These are phyloP conservation scores for Chernovozyma aurita DNA, from an alignment of 1,139 yeast species.

Conservation along the genomic window DNA sequence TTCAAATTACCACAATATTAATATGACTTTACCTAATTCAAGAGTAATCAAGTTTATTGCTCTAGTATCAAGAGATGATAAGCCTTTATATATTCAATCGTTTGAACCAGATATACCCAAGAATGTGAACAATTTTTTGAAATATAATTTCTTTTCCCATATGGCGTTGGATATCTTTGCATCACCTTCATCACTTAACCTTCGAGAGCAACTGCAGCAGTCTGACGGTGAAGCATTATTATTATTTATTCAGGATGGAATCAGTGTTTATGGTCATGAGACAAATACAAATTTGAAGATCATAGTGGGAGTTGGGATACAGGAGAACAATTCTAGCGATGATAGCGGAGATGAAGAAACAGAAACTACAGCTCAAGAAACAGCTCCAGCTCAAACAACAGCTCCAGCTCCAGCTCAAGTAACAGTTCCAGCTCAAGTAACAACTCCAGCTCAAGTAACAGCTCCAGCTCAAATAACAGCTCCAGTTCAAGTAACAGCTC, in stretches of 20 bases:
- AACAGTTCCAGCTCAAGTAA: neutral
- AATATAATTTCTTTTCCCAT: constrained; percentile 60
- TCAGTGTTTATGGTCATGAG: constrained; percentile 58
- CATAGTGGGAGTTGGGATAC: constrained; percentile 41
- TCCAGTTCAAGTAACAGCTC: constrained; percentile 1
- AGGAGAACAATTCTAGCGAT: no score
- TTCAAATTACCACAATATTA: no score
- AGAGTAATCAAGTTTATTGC: constrained; percentile 34
- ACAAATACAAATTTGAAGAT: constrained; percentile 59
- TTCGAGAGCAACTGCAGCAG: constrained; percentile 39
- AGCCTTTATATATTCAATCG: constrained; percentile 57
- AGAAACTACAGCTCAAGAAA: constrained; percentile 1
- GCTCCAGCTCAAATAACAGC: no score
- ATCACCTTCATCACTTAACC: constrained; percentile 42
- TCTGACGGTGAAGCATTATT: constrained; percentile 31
- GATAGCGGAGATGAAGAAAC: constrained; percentile 1
- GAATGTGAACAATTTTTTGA: constrained; percentile 43
- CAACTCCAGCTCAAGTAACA: neutral
- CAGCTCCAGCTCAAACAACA: constrained; percentile 1
- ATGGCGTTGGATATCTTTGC: constrained; percentile 64
- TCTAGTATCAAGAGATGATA: constrained; percentile 51
- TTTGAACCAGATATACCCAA: constrained; percentile 26
- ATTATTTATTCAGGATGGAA: constrained; percentile 57
- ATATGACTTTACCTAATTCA: neutral
- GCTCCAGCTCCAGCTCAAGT: neutral